phyloP scores from a whole-genome alignment of 495 filamentous ascomycete species.

The Venustampulla echinocandica region DNA sequence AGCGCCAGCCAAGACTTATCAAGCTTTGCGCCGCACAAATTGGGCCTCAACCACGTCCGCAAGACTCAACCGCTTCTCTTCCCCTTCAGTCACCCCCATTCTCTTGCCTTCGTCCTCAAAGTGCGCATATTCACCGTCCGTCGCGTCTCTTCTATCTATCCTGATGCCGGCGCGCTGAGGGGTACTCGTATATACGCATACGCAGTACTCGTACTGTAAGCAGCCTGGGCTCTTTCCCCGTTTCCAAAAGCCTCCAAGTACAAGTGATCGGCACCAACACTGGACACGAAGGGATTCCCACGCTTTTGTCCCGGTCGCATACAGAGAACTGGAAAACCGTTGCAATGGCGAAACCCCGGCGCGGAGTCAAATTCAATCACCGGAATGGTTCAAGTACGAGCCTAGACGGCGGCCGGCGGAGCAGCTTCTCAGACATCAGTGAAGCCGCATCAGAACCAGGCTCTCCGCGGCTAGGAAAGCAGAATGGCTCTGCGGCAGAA shows the following conservation, averaged over 20 bases:
- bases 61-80: too few species aligned
- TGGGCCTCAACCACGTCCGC: background rate
- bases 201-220: too few species aligned
- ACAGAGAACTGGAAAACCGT: too few species aligned
- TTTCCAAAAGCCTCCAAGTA: too few species aligned
- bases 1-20: background rate
- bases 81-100: background rate
- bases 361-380: conserved; percentile 78
- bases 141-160: background rate
- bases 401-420: conserved; percentile 45
- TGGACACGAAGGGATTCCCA: conserved; percentile 13
- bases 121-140: background rate
- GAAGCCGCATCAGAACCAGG: conserved; percentile 55
- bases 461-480: conserved; percentile 13
- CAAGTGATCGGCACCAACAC: too few species aligned
- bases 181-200: too few species aligned
- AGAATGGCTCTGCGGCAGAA: conserved; percentile 11
- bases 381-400: conserved; percentile 39
- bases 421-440: conserved; percentile 73
- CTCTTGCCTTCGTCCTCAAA: background rate
- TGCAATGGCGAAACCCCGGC: conserved; percentile 70
- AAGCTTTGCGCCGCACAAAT: background rate
- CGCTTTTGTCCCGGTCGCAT: background rate
- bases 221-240: background rate
- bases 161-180: conserved; percentile 1